Base-by-base conservation (phyloP, 306 rosid species). In the Ochetophila trinervis region DNA sequence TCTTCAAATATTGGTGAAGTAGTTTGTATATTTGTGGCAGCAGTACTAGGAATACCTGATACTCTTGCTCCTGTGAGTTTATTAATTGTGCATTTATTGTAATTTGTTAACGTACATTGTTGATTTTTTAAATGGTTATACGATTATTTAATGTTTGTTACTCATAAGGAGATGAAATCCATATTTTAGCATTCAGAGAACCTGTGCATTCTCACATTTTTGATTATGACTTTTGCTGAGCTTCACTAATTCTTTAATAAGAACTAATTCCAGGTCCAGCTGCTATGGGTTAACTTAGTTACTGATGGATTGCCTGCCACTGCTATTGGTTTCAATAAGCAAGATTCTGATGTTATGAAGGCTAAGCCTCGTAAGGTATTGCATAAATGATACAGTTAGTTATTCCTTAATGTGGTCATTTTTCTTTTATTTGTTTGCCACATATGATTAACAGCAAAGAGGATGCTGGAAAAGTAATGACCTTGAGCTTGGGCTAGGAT, bases 1-100 rank as follows among this genome's bases (percentile, higher is more conserved):
- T 92, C 98, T 77, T 92, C 98, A 62, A 92, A 92, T 82, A 92
- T 92, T 60, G 98, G 98, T 24, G 98, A 92, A 89, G 98, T 93
- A 51, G 97, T 93, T 40, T 93, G 98, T 85, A 93, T 93, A 78
- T 93, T 93, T 84, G 94, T 93, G 72, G 96, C 98, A 66, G 98
- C 98, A 65, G 94, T 87, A 75, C 98, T 93, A 78, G 98, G 98
- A 73, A 87, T 93, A 78, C 98, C 98, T 34, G 98, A 93, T 69
- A 93, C 98, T 34, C 89, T 93, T 47, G 97, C 97, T 51, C 98
- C 98, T 67, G 98, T 93, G 78, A 86, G 98, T 87, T 61, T 53
- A 60, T 67, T 60, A 15, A 23, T 4, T 57, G 5, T 34, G 12
- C 71, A 23, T 15, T 34, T 36, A 40, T 42, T 67, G 36, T 60